phyloP scores from a whole-genome alignment of 2,329 filamentous ascomycete species.

The Blastomyces gilchristii region DNA sequence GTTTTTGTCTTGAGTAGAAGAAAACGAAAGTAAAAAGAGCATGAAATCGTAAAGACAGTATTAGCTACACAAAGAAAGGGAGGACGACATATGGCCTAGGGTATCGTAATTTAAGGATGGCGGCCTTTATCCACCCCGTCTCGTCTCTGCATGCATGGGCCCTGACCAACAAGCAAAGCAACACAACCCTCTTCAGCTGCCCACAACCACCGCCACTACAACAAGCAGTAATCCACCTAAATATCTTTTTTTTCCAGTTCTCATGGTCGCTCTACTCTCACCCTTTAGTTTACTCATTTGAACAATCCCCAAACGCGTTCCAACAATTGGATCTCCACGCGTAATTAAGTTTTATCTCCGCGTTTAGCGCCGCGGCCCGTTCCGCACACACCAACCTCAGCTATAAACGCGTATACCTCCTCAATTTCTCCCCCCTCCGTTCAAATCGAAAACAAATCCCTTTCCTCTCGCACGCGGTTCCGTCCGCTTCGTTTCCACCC shows the following conservation, averaged over 20 bases:
- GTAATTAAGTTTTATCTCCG: not conserved
- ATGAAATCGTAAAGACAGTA: not conserved
- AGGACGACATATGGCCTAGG: not conserved
- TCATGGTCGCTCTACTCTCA: not conserved
- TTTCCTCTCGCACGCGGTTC: not conserved
- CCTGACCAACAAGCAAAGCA: not conserved
- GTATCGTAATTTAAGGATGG: not conserved
- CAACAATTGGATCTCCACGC: not conserved
- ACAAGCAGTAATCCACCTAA: not conserved
- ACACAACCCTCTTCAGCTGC: not conserved
- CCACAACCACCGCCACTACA: too few relatives aligned
- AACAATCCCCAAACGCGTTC: not conserved
- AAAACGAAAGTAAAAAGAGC: not conserved
- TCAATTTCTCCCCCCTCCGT: not conserved
- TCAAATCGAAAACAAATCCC: not conserved
- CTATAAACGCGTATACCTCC: not conserved
- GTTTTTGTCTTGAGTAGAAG: constrained; percentile 11
- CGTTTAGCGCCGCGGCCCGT: not conserved
- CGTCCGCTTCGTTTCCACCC: not conserved
- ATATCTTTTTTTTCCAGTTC: too few relatives aligned
- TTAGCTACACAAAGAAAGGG: not conserved
- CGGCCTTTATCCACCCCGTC: not conserved
- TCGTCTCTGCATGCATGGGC: not conserved
- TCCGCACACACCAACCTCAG: not conserved
- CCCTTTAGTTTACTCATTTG: too few relatives aligned